Percentiles rank a stretch among this genome's conserved stretches.
Evolutionary conservation across 129 eudicot species (phyloP).

Genomic region (Tagetes patula): DNA sequence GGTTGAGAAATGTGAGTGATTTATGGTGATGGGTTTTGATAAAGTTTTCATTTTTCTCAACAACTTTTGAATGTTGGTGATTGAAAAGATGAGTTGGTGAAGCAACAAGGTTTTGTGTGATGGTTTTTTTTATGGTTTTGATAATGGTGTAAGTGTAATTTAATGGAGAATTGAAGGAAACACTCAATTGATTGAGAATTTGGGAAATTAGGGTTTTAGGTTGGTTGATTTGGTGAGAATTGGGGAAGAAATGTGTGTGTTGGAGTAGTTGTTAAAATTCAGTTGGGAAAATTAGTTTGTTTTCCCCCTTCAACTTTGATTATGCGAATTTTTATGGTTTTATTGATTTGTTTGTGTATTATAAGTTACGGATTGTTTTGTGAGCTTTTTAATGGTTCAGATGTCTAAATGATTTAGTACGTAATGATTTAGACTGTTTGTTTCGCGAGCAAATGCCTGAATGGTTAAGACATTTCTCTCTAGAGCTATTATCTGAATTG

Average conservation of each 20-base stretch:
- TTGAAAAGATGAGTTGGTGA: conserved; percentile 30
- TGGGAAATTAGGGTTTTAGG: conserved; percentile 26
- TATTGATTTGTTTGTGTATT: too few relatives aligned
- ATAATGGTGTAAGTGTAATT: neutral
- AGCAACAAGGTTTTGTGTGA: conserved; percentile 36
- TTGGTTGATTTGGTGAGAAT: conserved; percentile 45
- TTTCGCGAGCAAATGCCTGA: too few relatives aligned
- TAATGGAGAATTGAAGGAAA: conserved; percentile 22
- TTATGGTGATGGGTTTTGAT: conserved; percentile 21
- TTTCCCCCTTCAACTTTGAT: conserved; percentile 18
- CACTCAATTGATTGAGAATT: conserved; percentile 14
- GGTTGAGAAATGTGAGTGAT: conserved; percentile 23
- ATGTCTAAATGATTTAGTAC: too few relatives aligned
- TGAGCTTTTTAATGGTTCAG: too few relatives aligned
- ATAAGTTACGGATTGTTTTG: too few relatives aligned
- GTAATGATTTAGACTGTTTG: too few relatives aligned
- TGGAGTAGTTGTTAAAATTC: conserved; percentile 28
- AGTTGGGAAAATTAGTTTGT: conserved; percentile 30
- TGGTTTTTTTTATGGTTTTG: conserved; percentile 4
- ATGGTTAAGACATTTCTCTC: too few relatives aligned
- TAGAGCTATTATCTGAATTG: too few relatives aligned
- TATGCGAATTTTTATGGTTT: too few relatives aligned
- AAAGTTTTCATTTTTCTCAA: conserved; percentile 33
- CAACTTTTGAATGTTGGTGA: conserved; percentile 28
- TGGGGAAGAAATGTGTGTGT: conserved; percentile 24